Percentiles rank a stretch among this genome's conserved stretches.
phyloP scores from a whole-genome alignment of 2,329 filamentous ascomycete species.

The Aspergillus flavus region DNA sequence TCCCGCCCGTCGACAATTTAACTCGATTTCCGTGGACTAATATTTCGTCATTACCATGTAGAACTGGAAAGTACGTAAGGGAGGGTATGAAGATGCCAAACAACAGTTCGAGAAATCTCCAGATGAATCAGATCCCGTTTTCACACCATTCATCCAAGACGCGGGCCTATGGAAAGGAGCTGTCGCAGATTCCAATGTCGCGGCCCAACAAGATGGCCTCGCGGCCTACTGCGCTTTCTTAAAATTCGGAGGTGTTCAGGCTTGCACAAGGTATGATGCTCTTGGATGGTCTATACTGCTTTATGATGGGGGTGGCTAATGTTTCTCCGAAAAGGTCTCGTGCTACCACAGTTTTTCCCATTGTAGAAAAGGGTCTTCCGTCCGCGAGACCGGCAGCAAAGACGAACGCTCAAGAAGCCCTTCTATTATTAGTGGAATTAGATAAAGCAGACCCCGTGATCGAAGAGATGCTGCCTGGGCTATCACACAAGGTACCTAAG shows the following conservation, averaged over 20 bases:
- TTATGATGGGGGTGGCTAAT: not conserved
- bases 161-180: slow-evolving; percentile 87
- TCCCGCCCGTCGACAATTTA: not conserved
- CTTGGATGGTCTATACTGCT: not conserved
- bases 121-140: slow-evolving; percentile 81
- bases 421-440: slow-evolving; percentile 86
- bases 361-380: slow-evolving; percentile 88
- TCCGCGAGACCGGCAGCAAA: slow-evolving; percentile 90
- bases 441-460: slow-evolving; percentile 84
- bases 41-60: slow-evolving; percentile 33
- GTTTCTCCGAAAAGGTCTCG: slow-evolving; percentile 63
- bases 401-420: slow-evolving; percentile 78
- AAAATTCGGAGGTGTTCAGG: slow-evolving; percentile 82
- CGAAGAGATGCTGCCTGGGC: slow-evolving; percentile 81
- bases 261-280: slow-evolving; percentile 65
- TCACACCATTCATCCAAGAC: slow-evolving; percentile 85
- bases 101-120: slow-evolving; percentile 84
- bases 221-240: slow-evolving; percentile 87
- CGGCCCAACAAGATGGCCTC: slow-evolving; percentile 91
- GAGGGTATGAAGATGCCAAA: slow-evolving; percentile 87
- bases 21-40: slow-evolving; percentile 7
- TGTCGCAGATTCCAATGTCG: slow-evolving; percentile 92
- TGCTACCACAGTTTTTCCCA: slow-evolving; percentile 70
- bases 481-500: slow-evolving; percentile 90
- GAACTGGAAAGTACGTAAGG: slow-evolving; percentile 97